These are phyloP conservation scores for Trichoderma pleuroti DNA, from an alignment of 2,329 filamentous ascomycete genomes.

Conservation along the genomic window DNA sequence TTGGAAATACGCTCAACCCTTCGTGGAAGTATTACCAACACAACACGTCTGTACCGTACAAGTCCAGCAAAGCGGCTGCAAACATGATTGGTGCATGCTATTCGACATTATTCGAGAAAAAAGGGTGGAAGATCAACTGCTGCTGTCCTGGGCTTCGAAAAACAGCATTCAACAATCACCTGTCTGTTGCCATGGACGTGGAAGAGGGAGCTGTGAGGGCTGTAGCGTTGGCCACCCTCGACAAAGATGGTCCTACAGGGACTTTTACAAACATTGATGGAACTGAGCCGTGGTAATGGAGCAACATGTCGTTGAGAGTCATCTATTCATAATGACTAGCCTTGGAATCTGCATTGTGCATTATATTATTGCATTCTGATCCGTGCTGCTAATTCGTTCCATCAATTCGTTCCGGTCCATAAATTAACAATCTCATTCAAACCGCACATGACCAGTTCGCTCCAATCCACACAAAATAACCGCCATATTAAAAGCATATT, in stretches of 20 bases:
- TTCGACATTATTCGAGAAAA: not conserved
- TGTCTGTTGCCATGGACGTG: not conserved
- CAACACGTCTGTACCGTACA: conserved; percentile 5
- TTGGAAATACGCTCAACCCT: conserved; percentile 6
- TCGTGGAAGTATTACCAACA: conserved; percentile 1
- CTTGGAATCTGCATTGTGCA: not conserved
- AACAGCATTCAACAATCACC: not conserved
- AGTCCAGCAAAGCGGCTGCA: conserved; percentile 7
- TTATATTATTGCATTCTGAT: not conserved
- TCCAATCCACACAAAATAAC: not conserved
- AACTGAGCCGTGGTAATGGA: conserved; percentile 4
- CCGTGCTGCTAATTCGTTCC: not conserved
- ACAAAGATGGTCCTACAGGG: conserved; percentile 1
- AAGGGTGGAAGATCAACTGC: conserved; percentile 10
- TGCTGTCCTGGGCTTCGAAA: conserved; percentile 11
- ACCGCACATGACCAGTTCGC: not conserved
- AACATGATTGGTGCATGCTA: conserved; percentile 14
- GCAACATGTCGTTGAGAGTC: not conserved
- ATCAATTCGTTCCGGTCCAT: not conserved
- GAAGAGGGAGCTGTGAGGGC: conserved; percentile 14
- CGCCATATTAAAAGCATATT: not conserved
- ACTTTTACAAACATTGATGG: conserved; percentile 10
- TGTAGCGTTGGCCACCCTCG: not conserved
- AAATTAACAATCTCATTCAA: not conserved
- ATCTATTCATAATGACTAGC: not conserved